Conservation (phyloP, 306 rosid species). For the Crataegus laevigata region DNA sequence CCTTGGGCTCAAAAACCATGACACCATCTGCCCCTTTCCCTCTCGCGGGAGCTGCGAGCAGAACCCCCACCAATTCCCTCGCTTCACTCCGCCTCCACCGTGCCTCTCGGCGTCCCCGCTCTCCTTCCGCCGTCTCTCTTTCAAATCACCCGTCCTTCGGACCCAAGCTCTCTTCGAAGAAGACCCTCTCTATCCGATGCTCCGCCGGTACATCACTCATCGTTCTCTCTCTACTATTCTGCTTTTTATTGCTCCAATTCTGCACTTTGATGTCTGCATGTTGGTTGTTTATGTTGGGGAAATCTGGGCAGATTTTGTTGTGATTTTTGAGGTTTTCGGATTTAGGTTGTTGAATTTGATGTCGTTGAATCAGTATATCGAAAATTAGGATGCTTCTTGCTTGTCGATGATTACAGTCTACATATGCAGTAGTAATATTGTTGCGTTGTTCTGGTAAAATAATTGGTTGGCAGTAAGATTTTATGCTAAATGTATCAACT, state of each 20-base stretch:
- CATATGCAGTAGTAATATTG: not conserved
- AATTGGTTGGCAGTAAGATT: not conserved
- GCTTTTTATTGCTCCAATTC: not conserved
- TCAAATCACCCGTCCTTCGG: slow-evolving; percentile 15
- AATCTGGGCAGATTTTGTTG: not conserved
- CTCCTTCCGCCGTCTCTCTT: slow-evolving; percentile 13
- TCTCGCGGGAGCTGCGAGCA: not conserved
- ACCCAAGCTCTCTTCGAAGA: slow-evolving; percentile 17
- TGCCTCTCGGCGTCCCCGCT: slow-evolving; percentile 21
- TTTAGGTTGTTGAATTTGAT: not conserved
- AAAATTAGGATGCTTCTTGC: not conserved
- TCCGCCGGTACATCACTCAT: slow-evolving; percentile 43
- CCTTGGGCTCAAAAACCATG: slow-evolving; percentile 22
- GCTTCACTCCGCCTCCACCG: slow-evolving; percentile 12
- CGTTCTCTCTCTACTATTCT: not conserved
- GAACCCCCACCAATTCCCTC: slow-evolving; percentile 2
- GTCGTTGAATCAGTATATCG: not conserved
- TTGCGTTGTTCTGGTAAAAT: too few relatives aligned
- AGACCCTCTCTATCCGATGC: slow-evolving; percentile 43
- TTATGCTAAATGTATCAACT: not conserved
- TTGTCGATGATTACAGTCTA: not conserved
- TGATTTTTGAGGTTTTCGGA: not conserved
- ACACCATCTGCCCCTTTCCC: slow-evolving; percentile 4
- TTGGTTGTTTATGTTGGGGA: not conserved
- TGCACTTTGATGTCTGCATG: not conserved